Evolutionary conservation across 225 moss, liverwort and hornwort species (phyloP), one percentile per base, ranked within the genome.

Genomic region (Lunularia cruciata): DNA sequence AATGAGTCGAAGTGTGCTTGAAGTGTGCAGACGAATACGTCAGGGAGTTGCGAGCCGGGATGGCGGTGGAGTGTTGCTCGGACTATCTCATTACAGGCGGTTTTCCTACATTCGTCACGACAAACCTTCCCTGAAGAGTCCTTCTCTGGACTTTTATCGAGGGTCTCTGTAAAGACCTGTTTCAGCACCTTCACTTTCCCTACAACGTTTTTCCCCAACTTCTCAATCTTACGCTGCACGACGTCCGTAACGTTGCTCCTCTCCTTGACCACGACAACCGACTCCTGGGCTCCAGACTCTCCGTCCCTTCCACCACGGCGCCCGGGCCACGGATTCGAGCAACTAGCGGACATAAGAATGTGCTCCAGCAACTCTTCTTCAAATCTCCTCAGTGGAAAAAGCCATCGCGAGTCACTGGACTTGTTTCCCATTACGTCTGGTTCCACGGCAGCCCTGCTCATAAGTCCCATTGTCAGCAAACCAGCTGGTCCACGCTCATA

Each of bases 341-440:
- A 71, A 32, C 76, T 76, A 0, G 76, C 67, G 0, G 80, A 80
- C 22, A 76, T 65, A 32, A 81, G 40, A 42, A 81, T 70, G 40
- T 81, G 72, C 23, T 81, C 81, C 40, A 81, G 38, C 32, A 81
- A 42, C 68, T 81, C 76, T 46, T 81, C 81, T 52, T 81, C 81
- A 10, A 81, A 59, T 47, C 69, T 76, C 70, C 63, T 66, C 42
- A 81, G 38, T 0, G 81, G 73, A 70, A 76, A 76, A 19, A 81
- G 61, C 76, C 81, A 76, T 13, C 81, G 73, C 18, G 76, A 81
- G 57, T 81, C 81, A 25, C 57, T 18, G 0, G 39, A 53, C 8
- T 52, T 54, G 62, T 49, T 75, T 26, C 61, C 48, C 18, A 45
- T 51, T 3, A 37, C 35, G 15, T 76, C 73, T 0, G 71, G 22